phyloP scores from a whole-genome alignment of 2,329 filamentous ascomycete species.

The Bipolaris victoriae region DNA sequence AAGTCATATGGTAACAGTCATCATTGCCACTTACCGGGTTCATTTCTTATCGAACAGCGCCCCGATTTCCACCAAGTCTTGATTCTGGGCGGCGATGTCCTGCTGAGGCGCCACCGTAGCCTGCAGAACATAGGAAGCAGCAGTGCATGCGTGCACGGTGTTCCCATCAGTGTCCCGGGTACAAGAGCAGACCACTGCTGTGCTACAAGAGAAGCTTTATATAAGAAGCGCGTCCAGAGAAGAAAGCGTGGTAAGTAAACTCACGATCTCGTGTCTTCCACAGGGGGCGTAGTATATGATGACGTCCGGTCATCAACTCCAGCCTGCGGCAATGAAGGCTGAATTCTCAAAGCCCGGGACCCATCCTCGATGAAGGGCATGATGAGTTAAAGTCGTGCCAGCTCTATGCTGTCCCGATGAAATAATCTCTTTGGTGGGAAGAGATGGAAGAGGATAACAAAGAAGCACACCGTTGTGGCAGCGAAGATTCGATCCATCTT shows the following conservation, averaged over 20 bases:
- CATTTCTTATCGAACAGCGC: conserved; percentile 2
- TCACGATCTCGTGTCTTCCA: background rate
- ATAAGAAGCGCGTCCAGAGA: background rate
- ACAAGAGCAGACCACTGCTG: background rate
- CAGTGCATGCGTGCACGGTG: background rate
- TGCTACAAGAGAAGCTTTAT: background rate
- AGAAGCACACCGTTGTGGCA: too few species aligned
- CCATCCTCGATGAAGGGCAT: conserved; percentile 1
- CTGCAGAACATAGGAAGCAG: background rate
- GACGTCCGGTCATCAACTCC: background rate
- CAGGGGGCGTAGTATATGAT: background rate
- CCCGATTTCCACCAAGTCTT: background rate
- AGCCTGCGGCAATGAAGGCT: background rate
- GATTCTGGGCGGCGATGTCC: background rate
- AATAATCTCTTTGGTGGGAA: too few species aligned
- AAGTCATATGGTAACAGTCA: background rate
- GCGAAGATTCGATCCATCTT: too few species aligned
- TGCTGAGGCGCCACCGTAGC: background rate
- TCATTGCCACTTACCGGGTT: background rate
- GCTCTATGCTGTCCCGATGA: too few species aligned
- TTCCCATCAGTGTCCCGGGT: background rate
- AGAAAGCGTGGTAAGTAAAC: background rate
- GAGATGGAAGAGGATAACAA: too few species aligned
- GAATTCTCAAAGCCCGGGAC: background rate
- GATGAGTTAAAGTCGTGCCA: background rate